Base-by-base conservation (phyloP, 2,329 filamentous ascomycete species). In the Colletotrichum tropicicola region DNA sequence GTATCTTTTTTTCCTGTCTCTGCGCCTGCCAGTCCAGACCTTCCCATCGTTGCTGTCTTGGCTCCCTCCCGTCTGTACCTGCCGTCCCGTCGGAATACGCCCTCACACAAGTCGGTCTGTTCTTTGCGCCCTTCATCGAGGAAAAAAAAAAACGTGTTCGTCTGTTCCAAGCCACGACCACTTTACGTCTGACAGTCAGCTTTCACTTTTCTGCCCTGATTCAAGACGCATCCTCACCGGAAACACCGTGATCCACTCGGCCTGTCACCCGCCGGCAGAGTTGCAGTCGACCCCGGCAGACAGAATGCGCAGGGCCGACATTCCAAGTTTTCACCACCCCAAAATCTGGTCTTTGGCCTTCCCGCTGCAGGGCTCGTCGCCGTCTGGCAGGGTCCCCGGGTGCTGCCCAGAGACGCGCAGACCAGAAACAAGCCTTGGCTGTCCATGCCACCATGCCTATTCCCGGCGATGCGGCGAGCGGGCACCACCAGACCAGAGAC, bases 311-410 rank as follows among this genome's bases (percentile, higher is more conserved):
- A 55, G 35, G 57, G 43, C 39, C 39, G 37, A 19, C 27, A 35
- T 55, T 65, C 62, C 62, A 55, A 48, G 62, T 65, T 65, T 63
- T 55, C 25, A 15, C 55, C 49, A 41, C 37, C 49, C 45, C 19
- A 37, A 55, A 60, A 43, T 61, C 61, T 55, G 48, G 43, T 23
- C 35, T 28, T 17, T 59, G 19, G 4, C 43, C 28, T 19, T 64
- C 48, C 48, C 60, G 55, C 55, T 59, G 60, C 60, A 64, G 41
- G 55, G 41, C 55, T 48, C 9, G 41, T 47, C 60, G 55, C 47
- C 32, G 44, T 58, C 37, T 30, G 23, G 41, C 59, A 63, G 45
- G 45, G 45, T 37, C 39, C n/a, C 5, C 44, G 28, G 12, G 27
- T 13, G 19, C n/a, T n/a, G n/a, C n/a, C n/a, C n/a, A n/a, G n/a